phyloP scores from a whole-genome alignment of 2,329 filamentous ascomycete species.

The Microcera coccophila region DNA sequence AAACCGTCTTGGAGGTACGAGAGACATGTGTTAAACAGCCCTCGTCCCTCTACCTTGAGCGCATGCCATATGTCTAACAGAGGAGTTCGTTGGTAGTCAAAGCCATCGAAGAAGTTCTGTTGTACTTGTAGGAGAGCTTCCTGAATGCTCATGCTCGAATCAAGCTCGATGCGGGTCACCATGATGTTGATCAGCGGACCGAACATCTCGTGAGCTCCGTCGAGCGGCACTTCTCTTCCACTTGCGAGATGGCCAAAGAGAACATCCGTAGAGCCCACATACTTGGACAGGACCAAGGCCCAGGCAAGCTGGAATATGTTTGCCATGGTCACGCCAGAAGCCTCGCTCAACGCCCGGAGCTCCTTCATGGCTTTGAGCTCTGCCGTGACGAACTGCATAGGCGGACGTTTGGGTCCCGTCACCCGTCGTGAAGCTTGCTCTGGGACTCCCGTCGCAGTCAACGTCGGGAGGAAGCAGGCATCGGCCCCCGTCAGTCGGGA shows the following conservation, averaged over 20 bases:
- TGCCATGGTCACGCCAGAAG: not conserved
- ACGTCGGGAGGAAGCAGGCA: not conserved
- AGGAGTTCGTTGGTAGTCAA: not conserved
- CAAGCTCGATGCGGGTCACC: not conserved
- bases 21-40: too few relatives aligned
- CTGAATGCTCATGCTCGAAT: not conserved
- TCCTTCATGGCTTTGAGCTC: too few relatives aligned
- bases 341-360: not conserved
- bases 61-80: too few relatives aligned
- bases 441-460: too few relatives aligned
- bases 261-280: not conserved
- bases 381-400: too few relatives aligned
- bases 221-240: not conserved
- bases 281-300: not conserved
- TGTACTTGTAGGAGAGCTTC: not conserved
- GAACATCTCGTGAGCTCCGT: not conserved
- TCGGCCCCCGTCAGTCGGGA: not conserved
- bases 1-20: too few relatives aligned
- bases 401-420: too few relatives aligned
- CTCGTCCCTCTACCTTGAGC: too few relatives aligned
- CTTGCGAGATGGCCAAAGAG: not conserved
- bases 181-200: slow-evolving; percentile 1
- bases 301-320: not conserved
- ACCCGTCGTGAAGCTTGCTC: too few relatives aligned
- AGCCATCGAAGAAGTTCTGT: not conserved